A percentile compares a stretch with the other conserved stretches of the same genome.
phyloP scores from a whole-genome alignment of 352 stramenopile genomes.

The Phytopythium montanum region DNA sequence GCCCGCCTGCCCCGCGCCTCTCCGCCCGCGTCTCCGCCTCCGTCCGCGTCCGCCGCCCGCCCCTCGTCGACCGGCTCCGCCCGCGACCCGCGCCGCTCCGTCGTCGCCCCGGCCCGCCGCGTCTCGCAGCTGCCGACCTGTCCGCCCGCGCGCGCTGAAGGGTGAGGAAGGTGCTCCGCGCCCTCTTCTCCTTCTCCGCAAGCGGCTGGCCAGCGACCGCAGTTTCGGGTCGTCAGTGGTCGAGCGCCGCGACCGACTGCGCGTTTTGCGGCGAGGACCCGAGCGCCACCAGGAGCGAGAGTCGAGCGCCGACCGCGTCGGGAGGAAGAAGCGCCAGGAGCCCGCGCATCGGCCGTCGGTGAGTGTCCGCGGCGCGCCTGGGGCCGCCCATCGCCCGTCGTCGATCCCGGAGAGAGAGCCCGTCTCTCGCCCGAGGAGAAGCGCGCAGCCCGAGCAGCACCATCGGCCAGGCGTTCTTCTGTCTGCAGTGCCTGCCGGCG shows the following conservation, averaged over 20 bases:
- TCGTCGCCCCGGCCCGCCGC: background rate
- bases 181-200: background rate
- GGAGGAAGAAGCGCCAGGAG: background rate
- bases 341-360: background rate
- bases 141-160: background rate
- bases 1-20: background rate
- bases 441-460: conserved; percentile 27
- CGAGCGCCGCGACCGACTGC: background rate
- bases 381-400: background rate
- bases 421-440: conserved; percentile 7
- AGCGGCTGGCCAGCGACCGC: conserved; percentile 1
- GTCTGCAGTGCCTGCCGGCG: conserved; percentile 36
- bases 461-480: conserved; percentile 56
- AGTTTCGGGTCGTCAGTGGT: background rate
- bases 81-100: conserved; percentile 1
- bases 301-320: background rate
- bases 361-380: background rate
- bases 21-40: background rate
- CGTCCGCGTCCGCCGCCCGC: background rate
- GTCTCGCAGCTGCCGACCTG: conserved; percentile 1
- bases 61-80: background rate
- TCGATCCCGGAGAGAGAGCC: background rate
- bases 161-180: background rate
- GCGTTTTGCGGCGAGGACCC: background rate
- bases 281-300: background rate